These are phyloP conservation scores for Pseudozyma tsukubaensis DNA, from an alignment of 1,284 basidiomycete genomes.

Conservation along the genomic window DNA sequence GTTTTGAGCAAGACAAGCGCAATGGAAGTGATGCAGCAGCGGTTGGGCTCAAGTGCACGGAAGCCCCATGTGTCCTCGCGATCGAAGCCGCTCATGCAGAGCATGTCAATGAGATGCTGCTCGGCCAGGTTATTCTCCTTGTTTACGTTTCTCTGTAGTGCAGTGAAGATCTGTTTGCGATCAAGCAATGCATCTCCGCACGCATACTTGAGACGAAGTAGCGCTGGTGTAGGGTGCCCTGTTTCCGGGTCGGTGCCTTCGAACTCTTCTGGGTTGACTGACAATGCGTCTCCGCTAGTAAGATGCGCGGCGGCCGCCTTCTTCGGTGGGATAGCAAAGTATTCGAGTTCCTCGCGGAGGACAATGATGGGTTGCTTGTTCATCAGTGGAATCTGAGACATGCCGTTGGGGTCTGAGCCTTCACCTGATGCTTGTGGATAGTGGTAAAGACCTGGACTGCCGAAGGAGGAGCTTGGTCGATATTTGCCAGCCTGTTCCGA, in stretches of 20 bases:
- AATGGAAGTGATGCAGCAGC: conserved; percentile 97
- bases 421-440: conserved; percentile 37
- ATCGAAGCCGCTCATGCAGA: conserved; percentile 99
- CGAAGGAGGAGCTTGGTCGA: conserved; percentile 72
- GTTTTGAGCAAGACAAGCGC: conserved; percentile 97
- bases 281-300: not conserved
- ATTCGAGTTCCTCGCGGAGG: conserved; percentile 95
- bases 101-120: conserved; percentile 99
- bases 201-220: conserved; percentile 69
- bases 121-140: conserved; percentile 99
- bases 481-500: conserved; percentile 80
- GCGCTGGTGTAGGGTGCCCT: conserved; percentile 81
- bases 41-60: conserved; percentile 90
- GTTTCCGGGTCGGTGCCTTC: conserved; percentile 70
- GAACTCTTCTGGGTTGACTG: conserved; percentile 24
- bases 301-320: conserved; percentile 10
- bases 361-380: conserved; percentile 99
- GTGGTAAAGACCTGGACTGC: conserved; percentile 32
- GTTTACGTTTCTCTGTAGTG: conserved; percentile 96
- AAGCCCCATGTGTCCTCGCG: conserved; percentile 97
- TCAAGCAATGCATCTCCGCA: conserved; percentile 87
- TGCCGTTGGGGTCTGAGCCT: conserved; percentile 71
- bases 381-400: conserved; percentile 76
- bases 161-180: conserved; percentile 93
- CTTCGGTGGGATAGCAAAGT: conserved; percentile 85